These are phyloP conservation scores for Gossypium anomalum DNA, from an alignment of 345 rosid species.

Conservation along the genomic window DNA sequence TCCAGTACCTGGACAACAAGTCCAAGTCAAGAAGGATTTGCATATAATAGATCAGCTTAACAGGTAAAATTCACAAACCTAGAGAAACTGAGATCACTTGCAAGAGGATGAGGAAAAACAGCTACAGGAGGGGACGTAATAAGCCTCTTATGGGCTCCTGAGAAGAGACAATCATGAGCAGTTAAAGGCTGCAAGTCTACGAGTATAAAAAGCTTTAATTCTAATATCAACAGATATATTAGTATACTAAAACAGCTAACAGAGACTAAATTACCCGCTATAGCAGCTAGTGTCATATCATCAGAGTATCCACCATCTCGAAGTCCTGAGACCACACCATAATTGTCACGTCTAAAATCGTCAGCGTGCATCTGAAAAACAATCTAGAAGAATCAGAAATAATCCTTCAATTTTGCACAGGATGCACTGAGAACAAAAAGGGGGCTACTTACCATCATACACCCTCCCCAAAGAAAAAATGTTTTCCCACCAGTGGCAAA, in stretches of 20 bases:
- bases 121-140: conserved; percentile 98
- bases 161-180: conserved; percentile 9
- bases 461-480: conserved; percentile 98
- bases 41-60: conserved; percentile 10
- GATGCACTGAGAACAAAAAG: conserved; percentile 17
- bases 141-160: conserved; percentile 93
- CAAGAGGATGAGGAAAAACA: conserved; percentile 95
- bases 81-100: conserved; percentile 87
- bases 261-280: conserved; percentile 59
- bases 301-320: conserved; percentile 98
- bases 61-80: conserved; percentile 46
- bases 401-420: conserved; percentile 18
- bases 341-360: conserved; percentile 87
- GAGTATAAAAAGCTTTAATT: neutral
- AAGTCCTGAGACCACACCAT: conserved; percentile 87
- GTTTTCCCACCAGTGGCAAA: conserved; percentile 99
- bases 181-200: neutral
- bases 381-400: conserved; percentile 29
- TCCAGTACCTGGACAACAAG: conserved; percentile 74
- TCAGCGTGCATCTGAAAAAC: conserved; percentile 94
- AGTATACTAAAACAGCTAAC: neutral
- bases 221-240: neutral
- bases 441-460: conserved; percentile 78
- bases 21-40: conserved; percentile 14
- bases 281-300: conserved; percentile 98